Evolutionary conservation across 176 grass and related monocot species (phyloP), one percentile per base, ranked within the genome.

Genomic region (Thinopyrum elongatum): DNA sequence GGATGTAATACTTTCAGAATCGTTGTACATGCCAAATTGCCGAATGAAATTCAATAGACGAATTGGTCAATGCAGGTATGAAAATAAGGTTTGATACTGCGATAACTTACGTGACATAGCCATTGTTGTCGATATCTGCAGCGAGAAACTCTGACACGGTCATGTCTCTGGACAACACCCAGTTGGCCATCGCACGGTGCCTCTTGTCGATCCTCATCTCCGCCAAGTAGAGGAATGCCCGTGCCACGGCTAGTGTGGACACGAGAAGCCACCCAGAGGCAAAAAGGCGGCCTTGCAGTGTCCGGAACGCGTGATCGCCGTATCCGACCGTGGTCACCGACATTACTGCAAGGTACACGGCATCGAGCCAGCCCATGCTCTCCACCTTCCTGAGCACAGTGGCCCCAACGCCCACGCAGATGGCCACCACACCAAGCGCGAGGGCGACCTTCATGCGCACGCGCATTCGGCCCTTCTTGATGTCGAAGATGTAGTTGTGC

Each of bases 151-250:
- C 96, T 21, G 93, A 92, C 33, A 98, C 47, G 0, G 96, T 95
- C 93, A 98, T 94, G 86, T 94, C 93, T 74, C 93, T 92, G 1
- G 88, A 92, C 62, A 98, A 38, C 86, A 95, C 91, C 91, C 90
- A 95, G 31, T 98, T 95, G 17, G 96, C 96, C 79, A 98, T 95
- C 0, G 80, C 91, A 1, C 93, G 81, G 79, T 98, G 93, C 78
- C 93, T 91, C 88, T 98, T 98, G 78, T 98, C 93, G 8, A 98
- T 94, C 88, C 96, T 92, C 88, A 94, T 94, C 93, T 98, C 96
- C 0, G 93, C 96, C 74, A 98, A 79, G 76, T 95, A 98, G 75
- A 98, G 87, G 81, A 98, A 98, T 26, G 93, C 90, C 76, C 96
- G 86, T 3, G 93, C 96, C 7, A 98, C 93, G 1, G 96, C 86